These are phyloP conservation scores for Chrysosporium queenslandicum DNA, from an alignment of 2,329 filamentous ascomycete genomes.

Conservation along the genomic window DNA sequence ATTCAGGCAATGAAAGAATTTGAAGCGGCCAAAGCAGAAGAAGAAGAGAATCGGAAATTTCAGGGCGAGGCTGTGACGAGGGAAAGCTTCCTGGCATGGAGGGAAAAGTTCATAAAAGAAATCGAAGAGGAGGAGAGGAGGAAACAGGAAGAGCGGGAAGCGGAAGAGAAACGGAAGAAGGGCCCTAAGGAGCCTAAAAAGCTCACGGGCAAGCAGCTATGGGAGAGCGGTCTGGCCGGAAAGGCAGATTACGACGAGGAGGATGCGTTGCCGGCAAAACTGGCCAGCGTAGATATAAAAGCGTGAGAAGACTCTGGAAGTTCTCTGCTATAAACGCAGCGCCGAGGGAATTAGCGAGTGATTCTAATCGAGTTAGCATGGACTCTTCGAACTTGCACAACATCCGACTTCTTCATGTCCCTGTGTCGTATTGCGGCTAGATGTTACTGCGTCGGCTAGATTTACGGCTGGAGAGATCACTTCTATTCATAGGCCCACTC, in stretches of 20 bases:
- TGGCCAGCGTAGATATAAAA: conserved; percentile 58
- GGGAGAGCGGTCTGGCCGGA: conserved; percentile 61
- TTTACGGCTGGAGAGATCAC: no score
- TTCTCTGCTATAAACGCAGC: not conserved
- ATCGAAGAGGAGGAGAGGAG: conserved; percentile 62
- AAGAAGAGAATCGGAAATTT: conserved; percentile 94
- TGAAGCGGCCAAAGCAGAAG: conserved; percentile 54
- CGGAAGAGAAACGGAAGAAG: conserved; percentile 78
- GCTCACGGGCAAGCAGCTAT: conserved; percentile 64
- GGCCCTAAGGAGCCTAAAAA: conserved; percentile 54
- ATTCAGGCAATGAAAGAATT: conserved; percentile 46
- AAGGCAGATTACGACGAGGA: conserved; percentile 59
- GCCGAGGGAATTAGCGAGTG: no score
- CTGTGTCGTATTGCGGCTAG: no score
- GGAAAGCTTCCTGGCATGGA: conserved; percentile 77
- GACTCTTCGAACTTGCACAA: no score
- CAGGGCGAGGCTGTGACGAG: conserved; percentile 81
- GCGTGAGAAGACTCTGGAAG: not conserved
- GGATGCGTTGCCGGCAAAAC: conserved; percentile 46
- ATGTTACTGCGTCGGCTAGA: no score
- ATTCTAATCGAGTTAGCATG: no score
- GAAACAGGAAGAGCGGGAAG: conserved; percentile 62
- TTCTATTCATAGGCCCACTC: no score
- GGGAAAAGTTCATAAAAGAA: conserved; percentile 65
- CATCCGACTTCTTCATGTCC: no score